Evolutionary conservation across 1,284 basidiomycete genomes (phyloP).

Genomic region (Apiotrichum mycotoxinovorans): DNA sequence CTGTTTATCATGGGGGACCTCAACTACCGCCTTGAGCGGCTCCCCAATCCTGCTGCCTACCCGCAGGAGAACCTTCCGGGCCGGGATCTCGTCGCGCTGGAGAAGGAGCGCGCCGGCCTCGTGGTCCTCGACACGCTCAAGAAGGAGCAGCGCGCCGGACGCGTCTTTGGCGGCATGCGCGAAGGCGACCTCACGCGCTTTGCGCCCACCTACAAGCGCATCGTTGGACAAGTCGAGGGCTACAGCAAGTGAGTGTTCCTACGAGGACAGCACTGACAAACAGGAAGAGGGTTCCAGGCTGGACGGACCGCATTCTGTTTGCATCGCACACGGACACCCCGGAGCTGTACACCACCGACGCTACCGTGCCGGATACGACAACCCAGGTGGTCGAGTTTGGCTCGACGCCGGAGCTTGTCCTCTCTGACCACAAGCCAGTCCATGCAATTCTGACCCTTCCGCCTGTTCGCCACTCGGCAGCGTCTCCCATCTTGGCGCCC

Average conservation of each 20-base stretch:
- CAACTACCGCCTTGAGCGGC: constrained; percentile 74
- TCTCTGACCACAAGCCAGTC: constrained; percentile 52
- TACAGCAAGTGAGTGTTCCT: constrained; percentile 60
- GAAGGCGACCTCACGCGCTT: constrained; percentile 83
- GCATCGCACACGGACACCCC: constrained; percentile 65
- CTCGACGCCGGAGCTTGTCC: constrained; percentile 38
- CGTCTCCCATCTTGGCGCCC: constrained; percentile 35
- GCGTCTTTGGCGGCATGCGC: constrained; percentile 65
- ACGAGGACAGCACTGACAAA: constrained; percentile 27
- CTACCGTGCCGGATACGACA: constrained; percentile 21
- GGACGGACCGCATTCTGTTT: constrained; percentile 93
- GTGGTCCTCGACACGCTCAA: constrained; percentile 74
- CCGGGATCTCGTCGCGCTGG: constrained; percentile 49
- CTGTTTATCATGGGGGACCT: constrained; percentile 84
- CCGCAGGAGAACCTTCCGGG: constrained; percentile 31
- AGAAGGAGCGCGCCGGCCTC: constrained; percentile 61
- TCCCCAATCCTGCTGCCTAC: constrained; percentile 50
- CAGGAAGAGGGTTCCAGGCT: constrained; percentile 75
- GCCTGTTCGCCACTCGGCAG: constrained; percentile 23
- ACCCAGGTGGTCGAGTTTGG: constrained; percentile 37
- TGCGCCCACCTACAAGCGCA: constrained; percentile 83
- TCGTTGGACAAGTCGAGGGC: constrained; percentile 69
- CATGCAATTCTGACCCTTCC: constrained; percentile 42
- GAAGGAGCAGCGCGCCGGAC: constrained; percentile 61
- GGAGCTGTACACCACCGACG: constrained; percentile 25